These are phyloP conservation scores for Lodderomyces pseudojiufengensis DNA, from an alignment of 1,139 yeast species.

Conservation along the genomic window DNA sequence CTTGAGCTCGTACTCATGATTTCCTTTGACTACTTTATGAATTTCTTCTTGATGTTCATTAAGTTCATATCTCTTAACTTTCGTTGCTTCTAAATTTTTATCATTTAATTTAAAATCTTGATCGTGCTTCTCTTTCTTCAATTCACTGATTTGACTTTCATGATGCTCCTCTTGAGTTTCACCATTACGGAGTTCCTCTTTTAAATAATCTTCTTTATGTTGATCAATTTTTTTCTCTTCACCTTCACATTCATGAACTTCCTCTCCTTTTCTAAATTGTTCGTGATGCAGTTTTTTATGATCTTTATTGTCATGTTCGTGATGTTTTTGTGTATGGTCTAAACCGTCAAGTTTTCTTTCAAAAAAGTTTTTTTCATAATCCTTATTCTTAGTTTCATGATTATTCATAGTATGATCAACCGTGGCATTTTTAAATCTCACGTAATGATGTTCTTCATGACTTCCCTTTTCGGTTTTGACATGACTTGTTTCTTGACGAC, in stretches of 20 bases:
- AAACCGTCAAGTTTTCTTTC: conserved; percentile 1
- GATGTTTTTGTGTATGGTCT: background rate
- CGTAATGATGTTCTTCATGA: conserved; percentile 1
- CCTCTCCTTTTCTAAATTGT: conserved; percentile 1
- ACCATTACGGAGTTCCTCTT: background rate
- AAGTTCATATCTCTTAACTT: too few relatives aligned
- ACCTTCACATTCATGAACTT: background rate
- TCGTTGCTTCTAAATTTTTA: too few relatives aligned
- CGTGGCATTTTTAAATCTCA: background rate
- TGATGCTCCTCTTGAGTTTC: background rate
- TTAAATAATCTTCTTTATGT: background rate
- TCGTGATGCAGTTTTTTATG: background rate
- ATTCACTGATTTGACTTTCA: background rate
- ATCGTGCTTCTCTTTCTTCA: conserved; percentile 1
- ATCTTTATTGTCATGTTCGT: background rate
- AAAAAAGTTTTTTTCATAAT: background rate
- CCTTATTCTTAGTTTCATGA: conserved; percentile 1
- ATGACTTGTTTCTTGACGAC: background rate
- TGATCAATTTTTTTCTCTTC: background rate
- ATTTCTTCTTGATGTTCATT: too few relatives aligned
- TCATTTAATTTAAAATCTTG: background rate
- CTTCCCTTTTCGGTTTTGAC: conserved; percentile 1
- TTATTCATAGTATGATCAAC: background rate
- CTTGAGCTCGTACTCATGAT: conserved; percentile 2
- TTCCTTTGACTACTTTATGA: too few relatives aligned